Evolutionary conservation across 345 rosid species (phyloP).

Genomic region (Triadica sebifera): DNA sequence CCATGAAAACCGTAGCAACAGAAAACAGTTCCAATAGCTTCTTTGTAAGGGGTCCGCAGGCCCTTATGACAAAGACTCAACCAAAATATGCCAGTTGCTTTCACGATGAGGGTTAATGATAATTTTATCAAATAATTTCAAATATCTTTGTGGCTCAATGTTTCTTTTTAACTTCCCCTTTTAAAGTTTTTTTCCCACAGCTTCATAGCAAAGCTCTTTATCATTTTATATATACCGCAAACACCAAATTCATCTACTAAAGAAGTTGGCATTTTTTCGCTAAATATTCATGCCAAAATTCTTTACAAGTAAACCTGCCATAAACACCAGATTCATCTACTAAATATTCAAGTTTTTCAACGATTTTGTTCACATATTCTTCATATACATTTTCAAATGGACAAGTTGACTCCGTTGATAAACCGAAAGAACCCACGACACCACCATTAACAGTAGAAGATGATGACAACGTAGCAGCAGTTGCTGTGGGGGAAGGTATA

Average conservation of each 20-base stretch:
- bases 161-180: not conserved
- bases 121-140: constrained; percentile 17
- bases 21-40: constrained; percentile 60
- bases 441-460: not conserved
- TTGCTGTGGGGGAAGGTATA: too few species aligned
- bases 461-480: too few species aligned
- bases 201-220: too few species aligned
- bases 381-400: too few species aligned
- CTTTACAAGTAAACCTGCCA: too few species aligned
- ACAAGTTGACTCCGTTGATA: constrained; percentile 39
- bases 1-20: constrained; percentile 35
- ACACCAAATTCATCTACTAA: too few species aligned
- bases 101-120: constrained; percentile 49
- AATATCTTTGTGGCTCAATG: constrained; percentile 1
- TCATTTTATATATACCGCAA: too few species aligned
- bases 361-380: too few species aligned
- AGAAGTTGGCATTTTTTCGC: too few species aligned
- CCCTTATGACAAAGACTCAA: constrained; percentile 50
- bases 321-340: constrained; percentile 21
- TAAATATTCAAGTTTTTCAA: not conserved
- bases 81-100: constrained; percentile 52
- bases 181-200: not conserved
- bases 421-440: too few species aligned
- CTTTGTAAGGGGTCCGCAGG: constrained; percentile 78
- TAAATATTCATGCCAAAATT: too few species aligned